A percentile compares a stretch with the other conserved stretches of the same genome.
phyloP scores from a whole-genome alignment of 2,329 filamentous ascomycete species.

The Diaporthe citri region DNA sequence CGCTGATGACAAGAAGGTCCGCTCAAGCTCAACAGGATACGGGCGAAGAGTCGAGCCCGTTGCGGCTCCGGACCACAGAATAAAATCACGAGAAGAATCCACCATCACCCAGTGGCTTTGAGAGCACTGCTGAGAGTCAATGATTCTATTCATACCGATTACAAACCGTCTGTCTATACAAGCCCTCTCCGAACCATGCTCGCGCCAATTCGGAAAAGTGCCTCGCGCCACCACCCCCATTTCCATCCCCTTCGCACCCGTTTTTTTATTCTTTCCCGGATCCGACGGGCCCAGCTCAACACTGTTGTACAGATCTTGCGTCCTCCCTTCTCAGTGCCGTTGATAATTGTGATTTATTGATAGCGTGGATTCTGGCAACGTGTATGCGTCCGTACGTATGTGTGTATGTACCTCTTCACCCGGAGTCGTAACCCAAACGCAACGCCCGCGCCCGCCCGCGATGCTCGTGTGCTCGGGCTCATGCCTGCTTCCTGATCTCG shows the following conservation, averaged over 20 bases:
- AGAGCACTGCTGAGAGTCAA: conserved; percentile 31
- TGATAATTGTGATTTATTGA: background rate
- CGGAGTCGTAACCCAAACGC: too few species aligned
- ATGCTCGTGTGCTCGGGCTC: too few species aligned
- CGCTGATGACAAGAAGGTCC: too few species aligned
- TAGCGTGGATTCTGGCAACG: background rate
- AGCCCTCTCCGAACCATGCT: conserved; percentile 6
- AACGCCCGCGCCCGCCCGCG: too few species aligned
- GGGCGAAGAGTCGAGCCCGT: background rate
- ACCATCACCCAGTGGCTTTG: too few species aligned
- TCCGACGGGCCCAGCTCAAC: conserved; percentile 19
- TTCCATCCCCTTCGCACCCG: background rate
- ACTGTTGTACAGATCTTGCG: conserved; percentile 35
- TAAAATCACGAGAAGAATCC: background rate
- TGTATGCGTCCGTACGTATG: conserved; percentile 13
- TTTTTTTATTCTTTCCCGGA: background rate
- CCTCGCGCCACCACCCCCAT: background rate
- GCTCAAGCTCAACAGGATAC: too few species aligned
- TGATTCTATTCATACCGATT: conserved; percentile 39
- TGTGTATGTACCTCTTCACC: background rate
- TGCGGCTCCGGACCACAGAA: background rate
- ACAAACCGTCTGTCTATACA: conserved; percentile 36
- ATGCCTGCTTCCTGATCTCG: conserved; percentile 68
- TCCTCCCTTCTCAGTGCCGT: background rate
- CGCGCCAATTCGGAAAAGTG: background rate